Conservation (phyloP, 169 alveolate genomes). For the Plasmodium coatneyi region DNA sequence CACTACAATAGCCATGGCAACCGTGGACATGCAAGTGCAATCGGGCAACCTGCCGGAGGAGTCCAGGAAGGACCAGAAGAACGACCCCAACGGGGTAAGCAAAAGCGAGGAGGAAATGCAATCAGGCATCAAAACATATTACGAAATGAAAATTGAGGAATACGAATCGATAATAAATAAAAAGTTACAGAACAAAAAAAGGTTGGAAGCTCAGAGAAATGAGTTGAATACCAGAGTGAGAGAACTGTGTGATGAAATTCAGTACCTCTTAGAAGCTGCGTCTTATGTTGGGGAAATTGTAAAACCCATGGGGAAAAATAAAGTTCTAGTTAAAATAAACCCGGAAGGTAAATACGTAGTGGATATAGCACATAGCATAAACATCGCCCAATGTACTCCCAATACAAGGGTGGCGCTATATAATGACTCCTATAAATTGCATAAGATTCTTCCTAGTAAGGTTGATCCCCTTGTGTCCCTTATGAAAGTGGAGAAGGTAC, state of each 20-base stretch:
- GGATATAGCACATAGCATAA: slow-evolving; percentile 91
- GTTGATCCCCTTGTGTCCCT: slow-evolving; percentile 99
- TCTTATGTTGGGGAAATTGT: slow-evolving; percentile 98
- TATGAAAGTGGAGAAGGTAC: slow-evolving; percentile 99
- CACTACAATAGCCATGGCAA: slow-evolving; percentile 3
- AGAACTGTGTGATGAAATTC: slow-evolving; percentile 95
- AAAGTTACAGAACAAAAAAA: slow-evolving; percentile 84
- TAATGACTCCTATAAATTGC: slow-evolving; percentile 93
- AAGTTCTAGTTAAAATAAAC: slow-evolving; percentile 96
- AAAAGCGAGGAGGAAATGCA: slow-evolving; percentile 60
- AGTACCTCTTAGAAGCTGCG: slow-evolving; percentile 95
- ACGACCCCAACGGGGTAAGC: not conserved
- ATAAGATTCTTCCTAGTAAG: slow-evolving; percentile 96
- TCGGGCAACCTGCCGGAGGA: slow-evolving; percentile 20
- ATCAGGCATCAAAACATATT: slow-evolving; percentile 75
- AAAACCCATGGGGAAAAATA: slow-evolving; percentile 98
- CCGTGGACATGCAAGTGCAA: slow-evolving; percentile 63
- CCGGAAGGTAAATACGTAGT: slow-evolving; percentile 99
- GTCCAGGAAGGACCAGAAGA: slow-evolving; percentile 6
- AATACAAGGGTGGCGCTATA: slow-evolving; percentile 94
- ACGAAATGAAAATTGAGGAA: slow-evolving; percentile 82
- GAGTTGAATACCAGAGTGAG: slow-evolving; percentile 96
- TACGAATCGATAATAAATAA: slow-evolving; percentile 82
- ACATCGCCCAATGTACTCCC: slow-evolving; percentile 93
- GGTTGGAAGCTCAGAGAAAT: slow-evolving; percentile 98